Conservation (phyloP, 805 yeast genomes). For the Ogataea saltuana region DNA sequence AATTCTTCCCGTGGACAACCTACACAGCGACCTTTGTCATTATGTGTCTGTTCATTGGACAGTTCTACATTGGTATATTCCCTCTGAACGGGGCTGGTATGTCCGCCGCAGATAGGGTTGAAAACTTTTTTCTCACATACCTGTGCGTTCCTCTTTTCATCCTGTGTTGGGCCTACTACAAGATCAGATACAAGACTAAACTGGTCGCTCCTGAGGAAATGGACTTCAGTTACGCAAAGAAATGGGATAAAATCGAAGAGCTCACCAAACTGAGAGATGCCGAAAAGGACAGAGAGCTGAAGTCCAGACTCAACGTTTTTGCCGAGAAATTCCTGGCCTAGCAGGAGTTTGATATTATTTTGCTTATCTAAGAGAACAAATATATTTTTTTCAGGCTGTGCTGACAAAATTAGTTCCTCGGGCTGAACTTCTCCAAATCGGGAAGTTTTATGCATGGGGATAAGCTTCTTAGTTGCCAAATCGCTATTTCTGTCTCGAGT, state of each 20-base stretch:
- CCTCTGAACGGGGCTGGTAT: conserved; percentile 50
- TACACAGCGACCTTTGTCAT: conserved; percentile 40
- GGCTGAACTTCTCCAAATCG: too few relatives aligned
- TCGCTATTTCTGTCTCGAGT: neutral
- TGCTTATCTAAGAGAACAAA: too few relatives aligned
- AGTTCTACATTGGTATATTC: conserved; percentile 65
- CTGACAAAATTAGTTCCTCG: too few relatives aligned
- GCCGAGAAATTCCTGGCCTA: conserved; percentile 21
- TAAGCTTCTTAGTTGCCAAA: too few relatives aligned
- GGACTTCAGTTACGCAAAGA: conserved; percentile 38
- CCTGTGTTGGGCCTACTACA: conserved; percentile 56
- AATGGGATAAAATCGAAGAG: conserved; percentile 28
- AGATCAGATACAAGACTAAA: conserved; percentile 45
- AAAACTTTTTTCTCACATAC: conserved; percentile 58
- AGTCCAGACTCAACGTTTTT: conserved; percentile 14
- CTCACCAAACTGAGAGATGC: conserved; percentile 17
- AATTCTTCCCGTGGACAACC: conserved; percentile 53
- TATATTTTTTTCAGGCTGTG: neutral
- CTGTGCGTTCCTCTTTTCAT: conserved; percentile 60
- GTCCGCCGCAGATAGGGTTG: conserved; percentile 39
- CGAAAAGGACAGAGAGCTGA: conserved; percentile 7
- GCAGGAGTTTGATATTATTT: neutral
- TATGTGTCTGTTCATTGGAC: conserved; percentile 54
- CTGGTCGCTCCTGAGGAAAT: conserved; percentile 35
- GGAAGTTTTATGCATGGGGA: too few relatives aligned